A percentile compares a stretch with the other conserved stretches of the same genome.
phyloP scores from a whole-genome alignment of 2,329 filamentous ascomycete genomes.

The Nothopassalora personata region DNA sequence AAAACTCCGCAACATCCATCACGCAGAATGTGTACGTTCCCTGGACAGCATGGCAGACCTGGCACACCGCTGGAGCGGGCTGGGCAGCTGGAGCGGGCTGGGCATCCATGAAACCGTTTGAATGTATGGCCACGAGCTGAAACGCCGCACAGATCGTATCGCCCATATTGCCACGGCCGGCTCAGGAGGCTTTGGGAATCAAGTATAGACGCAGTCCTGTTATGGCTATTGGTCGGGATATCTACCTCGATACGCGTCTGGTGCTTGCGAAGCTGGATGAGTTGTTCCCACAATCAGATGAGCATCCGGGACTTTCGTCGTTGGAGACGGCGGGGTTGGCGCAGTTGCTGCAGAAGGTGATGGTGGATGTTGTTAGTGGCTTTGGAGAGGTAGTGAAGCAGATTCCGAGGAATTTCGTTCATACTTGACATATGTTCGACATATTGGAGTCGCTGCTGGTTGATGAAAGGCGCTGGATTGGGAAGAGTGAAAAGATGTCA shows the following conservation, averaged over 20 bases:
- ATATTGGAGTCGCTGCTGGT: conserved; percentile 59
- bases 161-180: conserved; percentile 59
- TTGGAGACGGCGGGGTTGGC: conserved; percentile 42
- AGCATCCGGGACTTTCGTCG: conserved; percentile 32
- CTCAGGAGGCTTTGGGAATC: conserved; percentile 57
- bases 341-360: conserved; percentile 53
- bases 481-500: conserved; percentile 48
- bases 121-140: conserved; percentile 4
- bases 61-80: neutral
- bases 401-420: conserved; percentile 53
- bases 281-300: conserved; percentile 41
- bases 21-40: conserved; percentile 59
- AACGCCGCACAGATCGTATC: conserved; percentile 52
- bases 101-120: neutral
- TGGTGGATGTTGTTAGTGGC: conserved; percentile 52
- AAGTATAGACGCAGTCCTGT: conserved; percentile 66
- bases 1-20: conserved; percentile 58
- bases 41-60: neutral
- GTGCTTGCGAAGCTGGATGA: conserved; percentile 61
- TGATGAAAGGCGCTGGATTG: conserved; percentile 63
- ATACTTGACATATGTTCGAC: conserved; percentile 51
- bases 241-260: conserved; percentile 66
- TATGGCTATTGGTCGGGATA: conserved; percentile 58
- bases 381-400: conserved; percentile 51
- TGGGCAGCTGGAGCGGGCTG: neutral